Conservation (phyloP, 2,329 filamentous ascomycete genomes). For the Claviceps capensis region DNA sequence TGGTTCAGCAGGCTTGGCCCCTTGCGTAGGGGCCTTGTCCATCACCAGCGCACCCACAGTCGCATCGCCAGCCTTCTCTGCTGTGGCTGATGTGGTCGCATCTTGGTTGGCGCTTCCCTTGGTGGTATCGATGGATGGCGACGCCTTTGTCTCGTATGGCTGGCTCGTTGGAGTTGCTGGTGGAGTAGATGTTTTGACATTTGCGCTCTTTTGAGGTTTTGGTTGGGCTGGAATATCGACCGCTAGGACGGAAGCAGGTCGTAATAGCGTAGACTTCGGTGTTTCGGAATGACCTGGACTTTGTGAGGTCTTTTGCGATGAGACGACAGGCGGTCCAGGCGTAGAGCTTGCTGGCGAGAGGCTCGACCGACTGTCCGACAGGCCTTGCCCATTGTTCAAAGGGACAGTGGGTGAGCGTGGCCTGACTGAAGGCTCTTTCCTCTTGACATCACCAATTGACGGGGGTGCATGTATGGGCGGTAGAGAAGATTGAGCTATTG, state of each 20-base stretch:
- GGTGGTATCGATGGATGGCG: background rate
- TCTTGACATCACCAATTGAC: constrained; percentile 1
- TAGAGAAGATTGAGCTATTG: constrained; percentile 6
- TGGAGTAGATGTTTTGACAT: background rate
- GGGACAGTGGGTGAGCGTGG: constrained; percentile 7
- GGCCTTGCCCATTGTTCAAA: constrained; percentile 7
- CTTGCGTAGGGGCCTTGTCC: constrained; percentile 23
- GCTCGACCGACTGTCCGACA: constrained; percentile 4
- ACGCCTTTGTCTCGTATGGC: background rate
- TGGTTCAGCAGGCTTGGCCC: constrained; percentile 26
- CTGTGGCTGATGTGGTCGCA: background rate
- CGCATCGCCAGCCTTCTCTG: background rate
- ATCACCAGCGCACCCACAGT: constrained; percentile 10
- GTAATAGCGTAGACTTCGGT: constrained; percentile 1
- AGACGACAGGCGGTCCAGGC: background rate
- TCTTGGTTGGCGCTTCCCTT: background rate
- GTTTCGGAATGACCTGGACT: constrained; percentile 1
- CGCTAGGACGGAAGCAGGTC: background rate
- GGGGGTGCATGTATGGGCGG: constrained; percentile 1
- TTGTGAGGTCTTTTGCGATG: constrained; percentile 1
- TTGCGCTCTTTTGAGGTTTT: background rate
- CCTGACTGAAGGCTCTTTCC: constrained; percentile 4
- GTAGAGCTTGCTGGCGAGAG: constrained; percentile 7
- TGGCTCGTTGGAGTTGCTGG: background rate
- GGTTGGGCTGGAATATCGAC: background rate